Conservation (phyloP, 257 asterid genomes). For the Plectranthus barbatus region DNA sequence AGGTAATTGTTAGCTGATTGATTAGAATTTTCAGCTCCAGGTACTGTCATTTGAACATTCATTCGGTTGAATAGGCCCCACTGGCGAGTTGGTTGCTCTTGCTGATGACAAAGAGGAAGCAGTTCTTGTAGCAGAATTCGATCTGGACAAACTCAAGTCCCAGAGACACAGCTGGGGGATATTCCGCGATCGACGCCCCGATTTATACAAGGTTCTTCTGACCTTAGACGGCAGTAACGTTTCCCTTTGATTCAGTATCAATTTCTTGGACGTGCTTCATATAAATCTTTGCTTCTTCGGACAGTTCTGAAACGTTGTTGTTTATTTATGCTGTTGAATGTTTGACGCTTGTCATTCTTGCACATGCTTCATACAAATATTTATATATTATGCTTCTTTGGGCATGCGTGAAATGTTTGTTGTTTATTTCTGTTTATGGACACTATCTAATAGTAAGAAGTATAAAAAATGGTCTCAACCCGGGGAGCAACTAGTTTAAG, state of each 20-base stretch:
- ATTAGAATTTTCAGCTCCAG: neutral
- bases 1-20: slow-evolving; percentile 35
- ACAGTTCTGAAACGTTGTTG: neutral
- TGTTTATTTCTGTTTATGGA: too few species aligned
- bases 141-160: slow-evolving; percentile 66
- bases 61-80: slow-evolving; percentile 50
- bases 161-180: slow-evolving; percentile 87
- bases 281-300: neutral
- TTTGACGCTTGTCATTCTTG: too few species aligned
- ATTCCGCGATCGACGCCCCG: slow-evolving; percentile 91
- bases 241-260: slow-evolving; percentile 24
- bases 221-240: slow-evolving; percentile 69
- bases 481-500: too few species aligned
- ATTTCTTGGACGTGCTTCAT: neutral
- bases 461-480: too few species aligned
- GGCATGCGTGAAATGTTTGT: too few species aligned
- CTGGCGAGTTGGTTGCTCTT: slow-evolving; percentile 64
- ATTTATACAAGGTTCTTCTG: slow-evolving; percentile 87
- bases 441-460: too few species aligned
- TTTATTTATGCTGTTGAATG: neutral
- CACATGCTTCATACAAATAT: too few species aligned
- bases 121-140: slow-evolving; percentile 67
- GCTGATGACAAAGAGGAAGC: slow-evolving; percentile 87
- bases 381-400: too few species aligned
- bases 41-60: neutral